These are phyloP conservation scores for Alectoria sarmentosa DNA, from an alignment of 495 filamentous ascomycete species.

Conservation along the genomic window DNA sequence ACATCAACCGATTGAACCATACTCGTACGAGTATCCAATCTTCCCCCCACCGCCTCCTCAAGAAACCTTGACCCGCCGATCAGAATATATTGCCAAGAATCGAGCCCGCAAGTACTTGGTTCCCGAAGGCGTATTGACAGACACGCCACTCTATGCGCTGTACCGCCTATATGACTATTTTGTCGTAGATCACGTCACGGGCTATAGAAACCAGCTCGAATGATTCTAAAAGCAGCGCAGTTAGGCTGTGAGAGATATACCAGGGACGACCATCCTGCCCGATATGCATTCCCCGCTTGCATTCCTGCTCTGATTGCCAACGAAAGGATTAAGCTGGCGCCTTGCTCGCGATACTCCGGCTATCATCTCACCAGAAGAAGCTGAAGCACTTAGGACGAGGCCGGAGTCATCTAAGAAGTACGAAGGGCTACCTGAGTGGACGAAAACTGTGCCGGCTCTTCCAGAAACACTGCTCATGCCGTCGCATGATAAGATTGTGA, in stretches of 20 bases:
- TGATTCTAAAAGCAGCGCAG: slow-evolving; percentile 25
- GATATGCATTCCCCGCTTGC: neutral
- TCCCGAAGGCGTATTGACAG: slow-evolving; percentile 2
- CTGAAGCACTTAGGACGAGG: slow-evolving; percentile 15
- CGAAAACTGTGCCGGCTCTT: slow-evolving; percentile 22
- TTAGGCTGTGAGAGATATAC: neutral
- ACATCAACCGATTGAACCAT: neutral
- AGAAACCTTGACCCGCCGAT: slow-evolving; percentile 11
- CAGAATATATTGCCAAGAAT: neutral
- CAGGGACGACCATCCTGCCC: neutral
- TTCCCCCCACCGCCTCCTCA: slow-evolving; percentile 11
- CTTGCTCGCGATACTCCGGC: slow-evolving; percentile 7
- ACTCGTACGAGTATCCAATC: neutral
- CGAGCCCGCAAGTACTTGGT: slow-evolving; percentile 19
- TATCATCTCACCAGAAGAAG: slow-evolving; percentile 24
- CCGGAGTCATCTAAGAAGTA: slow-evolving; percentile 18
- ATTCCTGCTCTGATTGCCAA: neutral
- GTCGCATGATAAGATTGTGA: neutral
- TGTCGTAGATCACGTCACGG: slow-evolving; percentile 26
- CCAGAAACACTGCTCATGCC: slow-evolving; percentile 8
- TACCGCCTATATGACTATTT: slow-evolving; percentile 29
- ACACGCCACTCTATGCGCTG: slow-evolving; percentile 20
- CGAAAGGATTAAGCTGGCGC: neutral
- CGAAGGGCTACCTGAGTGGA: slow-evolving; percentile 26
- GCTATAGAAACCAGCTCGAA: slow-evolving; percentile 28